phyloP scores from a whole-genome alignment of 257 asterid genomes.

The Scutellaria baicalensis region DNA sequence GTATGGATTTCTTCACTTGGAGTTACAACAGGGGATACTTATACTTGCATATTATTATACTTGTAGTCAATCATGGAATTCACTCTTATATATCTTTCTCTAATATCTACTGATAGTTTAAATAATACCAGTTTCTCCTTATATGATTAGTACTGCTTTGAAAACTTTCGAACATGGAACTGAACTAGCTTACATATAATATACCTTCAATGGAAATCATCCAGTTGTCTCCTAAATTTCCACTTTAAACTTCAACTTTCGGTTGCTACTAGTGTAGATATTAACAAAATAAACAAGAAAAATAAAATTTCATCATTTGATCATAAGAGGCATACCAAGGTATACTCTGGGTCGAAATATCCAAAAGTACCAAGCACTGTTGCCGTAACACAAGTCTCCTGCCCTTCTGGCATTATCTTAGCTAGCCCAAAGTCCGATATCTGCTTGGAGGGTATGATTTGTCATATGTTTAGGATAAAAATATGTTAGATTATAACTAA shows the following conservation, averaged over 20 bases:
- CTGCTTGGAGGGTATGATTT: no score
- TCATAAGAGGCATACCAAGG: constrained; percentile 57
- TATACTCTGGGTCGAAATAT: constrained; percentile 95
- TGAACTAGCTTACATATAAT: not conserved
- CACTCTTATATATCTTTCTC: not conserved
- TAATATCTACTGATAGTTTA: not conserved
- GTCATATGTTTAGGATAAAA: not conserved
- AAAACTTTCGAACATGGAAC: not conserved
- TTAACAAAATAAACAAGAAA: not conserved
- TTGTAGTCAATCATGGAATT: not conserved
- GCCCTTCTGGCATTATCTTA: constrained; percentile 92
- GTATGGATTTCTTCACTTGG: not conserved
- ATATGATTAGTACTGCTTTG: not conserved
- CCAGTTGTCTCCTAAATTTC: not conserved
- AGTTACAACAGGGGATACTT: not conserved
- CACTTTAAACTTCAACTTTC: not conserved
- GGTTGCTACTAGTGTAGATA: not conserved
- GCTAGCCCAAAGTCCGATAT: constrained; percentile 98
- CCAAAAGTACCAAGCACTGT: constrained; percentile 94
- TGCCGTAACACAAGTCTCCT: constrained; percentile 77
- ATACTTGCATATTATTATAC: not conserved
- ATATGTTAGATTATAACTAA: not conserved
- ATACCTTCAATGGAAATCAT: not conserved
- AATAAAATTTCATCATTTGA: not conserved
- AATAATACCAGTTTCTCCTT: not conserved